A percentile compares a stretch with the other conserved stretches of the same genome.
These are phyloP conservation scores for Citrus glauca DNA, from an alignment of 345 rosid genomes.

Conservation along the genomic window DNA sequence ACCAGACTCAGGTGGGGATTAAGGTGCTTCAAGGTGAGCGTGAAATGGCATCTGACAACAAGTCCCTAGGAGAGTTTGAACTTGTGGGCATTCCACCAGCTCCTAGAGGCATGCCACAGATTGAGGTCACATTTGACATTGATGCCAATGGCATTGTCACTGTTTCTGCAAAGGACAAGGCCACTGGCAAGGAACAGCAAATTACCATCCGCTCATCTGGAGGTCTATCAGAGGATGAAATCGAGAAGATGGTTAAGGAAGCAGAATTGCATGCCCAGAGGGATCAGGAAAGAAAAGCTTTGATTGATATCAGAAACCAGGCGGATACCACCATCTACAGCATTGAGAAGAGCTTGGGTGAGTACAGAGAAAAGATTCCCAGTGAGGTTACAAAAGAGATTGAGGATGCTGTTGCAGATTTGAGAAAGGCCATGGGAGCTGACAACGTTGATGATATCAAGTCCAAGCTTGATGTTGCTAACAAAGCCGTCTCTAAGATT, in stretches of 20 bases:
- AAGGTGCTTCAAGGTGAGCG: conserved; percentile 92
- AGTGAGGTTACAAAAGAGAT: conserved; percentile 66
- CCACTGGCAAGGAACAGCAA: conserved; percentile 75
- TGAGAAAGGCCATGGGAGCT: conserved; percentile 59
- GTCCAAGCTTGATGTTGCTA: conserved; percentile 71
- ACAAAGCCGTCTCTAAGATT: conserved; percentile 84
- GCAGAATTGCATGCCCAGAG: conserved; percentile 75
- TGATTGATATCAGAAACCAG: conserved; percentile 66
- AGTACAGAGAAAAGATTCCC: conserved; percentile 81
- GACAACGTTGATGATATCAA: conserved; percentile 64
- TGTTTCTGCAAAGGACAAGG: conserved; percentile 86
- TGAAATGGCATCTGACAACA: conserved; percentile 89
- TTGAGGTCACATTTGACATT: conserved; percentile 85
- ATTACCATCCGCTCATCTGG: conserved; percentile 90
- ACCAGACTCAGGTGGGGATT: conserved; percentile 84
- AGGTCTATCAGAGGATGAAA: conserved; percentile 80
- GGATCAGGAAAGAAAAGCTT: conserved; percentile 66
- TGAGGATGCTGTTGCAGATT: conserved; percentile 64
- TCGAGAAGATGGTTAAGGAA: conserved; percentile 85
- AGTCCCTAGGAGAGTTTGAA: conserved; percentile 73
- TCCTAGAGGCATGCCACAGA: conserved; percentile 82
- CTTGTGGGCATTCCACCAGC: conserved; percentile 89
- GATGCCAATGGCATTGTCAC: conserved; percentile 93
- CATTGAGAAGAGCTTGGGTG: conserved; percentile 77
- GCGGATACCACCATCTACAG: conserved; percentile 86